A percentile compares a stretch with the other conserved stretches of the same genome.
These are phyloP conservation scores for Diaporthe citri DNA, from an alignment of 2,329 filamentous ascomycete species.

Conservation along the genomic window DNA sequence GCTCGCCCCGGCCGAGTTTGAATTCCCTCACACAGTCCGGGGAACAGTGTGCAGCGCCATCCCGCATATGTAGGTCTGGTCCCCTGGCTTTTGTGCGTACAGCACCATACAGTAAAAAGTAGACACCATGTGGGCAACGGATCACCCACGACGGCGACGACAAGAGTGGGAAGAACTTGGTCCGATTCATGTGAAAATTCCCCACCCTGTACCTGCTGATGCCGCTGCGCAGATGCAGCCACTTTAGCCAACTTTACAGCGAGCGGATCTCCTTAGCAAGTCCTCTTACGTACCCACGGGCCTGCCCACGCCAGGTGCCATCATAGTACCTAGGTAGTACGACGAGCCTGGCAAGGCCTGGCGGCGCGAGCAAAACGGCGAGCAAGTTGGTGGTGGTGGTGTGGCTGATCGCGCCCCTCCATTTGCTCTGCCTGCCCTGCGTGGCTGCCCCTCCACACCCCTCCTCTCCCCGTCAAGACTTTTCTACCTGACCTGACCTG, in stretches of 20 bases:
- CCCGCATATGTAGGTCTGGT: neutral
- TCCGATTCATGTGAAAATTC: slow-evolving; percentile 23
- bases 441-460: slow-evolving; percentile 15
- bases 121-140: neutral
- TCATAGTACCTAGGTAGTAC: slow-evolving; percentile 17
- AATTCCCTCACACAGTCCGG: slow-evolving; percentile 34
- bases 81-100: neutral
- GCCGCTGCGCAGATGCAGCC: slow-evolving; percentile 25
- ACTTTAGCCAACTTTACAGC: slow-evolving; percentile 22
- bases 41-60: slow-evolving; percentile 13
- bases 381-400: neutral
- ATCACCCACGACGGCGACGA: neutral
- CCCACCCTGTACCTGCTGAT: slow-evolving; percentile 23
- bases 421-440: neutral
- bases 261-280: slow-evolving; percentile 5
- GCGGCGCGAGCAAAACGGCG: neutral
- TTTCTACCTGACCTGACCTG: slow-evolving; percentile 17
- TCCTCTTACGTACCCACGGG: neutral
- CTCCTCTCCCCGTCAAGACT: slow-evolving; percentile 8
- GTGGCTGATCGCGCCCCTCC: slow-evolving; percentile 5
- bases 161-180: neutral
- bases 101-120: neutral
- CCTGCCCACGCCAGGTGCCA: slow-evolving; percentile 11
- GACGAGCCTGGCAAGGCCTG: neutral
- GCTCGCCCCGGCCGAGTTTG: slow-evolving; percentile 5